Conservation (phyloP, 2,329 filamentous ascomycete genomes). For the Fusarium sacchari region DNA sequence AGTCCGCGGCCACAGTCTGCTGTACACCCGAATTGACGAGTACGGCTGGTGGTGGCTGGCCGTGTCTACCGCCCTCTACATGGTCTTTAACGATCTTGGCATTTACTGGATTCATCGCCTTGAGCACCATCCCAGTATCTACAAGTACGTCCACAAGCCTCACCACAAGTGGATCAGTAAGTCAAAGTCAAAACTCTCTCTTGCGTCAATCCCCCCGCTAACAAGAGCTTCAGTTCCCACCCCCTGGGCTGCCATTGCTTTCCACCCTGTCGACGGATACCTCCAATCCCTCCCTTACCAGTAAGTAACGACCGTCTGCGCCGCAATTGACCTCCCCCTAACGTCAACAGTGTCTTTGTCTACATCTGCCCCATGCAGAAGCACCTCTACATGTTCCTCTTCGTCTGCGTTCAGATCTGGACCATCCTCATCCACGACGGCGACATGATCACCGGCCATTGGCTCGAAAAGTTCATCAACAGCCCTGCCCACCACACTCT, state of each 20-base stretch:
- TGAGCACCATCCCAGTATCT: conserved; percentile 57
- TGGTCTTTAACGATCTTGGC: conserved; percentile 57
- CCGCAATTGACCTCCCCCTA: background rate
- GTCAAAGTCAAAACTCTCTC: conserved; percentile 14
- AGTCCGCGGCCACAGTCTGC: conserved; percentile 57
- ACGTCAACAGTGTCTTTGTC: conserved; percentile 50
- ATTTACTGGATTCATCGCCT: conserved; percentile 61
- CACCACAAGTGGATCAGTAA: conserved; percentile 61
- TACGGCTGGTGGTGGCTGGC: conserved; percentile 54
- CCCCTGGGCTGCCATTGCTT: conserved; percentile 58
- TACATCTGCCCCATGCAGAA: conserved; percentile 59
- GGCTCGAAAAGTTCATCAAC: conserved; percentile 59
- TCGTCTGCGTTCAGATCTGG: conserved; percentile 58
- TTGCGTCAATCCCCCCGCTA: background rate
- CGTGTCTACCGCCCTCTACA: conserved; percentile 53
- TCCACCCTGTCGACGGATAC: conserved; percentile 59
- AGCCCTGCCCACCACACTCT: conserved; percentile 59
- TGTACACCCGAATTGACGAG: conserved; percentile 53
- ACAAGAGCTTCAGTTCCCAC: conserved; percentile 51
- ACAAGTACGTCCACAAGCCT: conserved; percentile 60
- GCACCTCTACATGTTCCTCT: conserved; percentile 57
- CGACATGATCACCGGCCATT: conserved; percentile 59
- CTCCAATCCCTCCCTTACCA: conserved; percentile 59
- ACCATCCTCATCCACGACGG: conserved; percentile 61
- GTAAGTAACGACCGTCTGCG: conserved; percentile 41